phyloP scores from a whole-genome alignment of 2,329 filamentous ascomycete species.

The Phialemoniopsis sp. region DNA sequence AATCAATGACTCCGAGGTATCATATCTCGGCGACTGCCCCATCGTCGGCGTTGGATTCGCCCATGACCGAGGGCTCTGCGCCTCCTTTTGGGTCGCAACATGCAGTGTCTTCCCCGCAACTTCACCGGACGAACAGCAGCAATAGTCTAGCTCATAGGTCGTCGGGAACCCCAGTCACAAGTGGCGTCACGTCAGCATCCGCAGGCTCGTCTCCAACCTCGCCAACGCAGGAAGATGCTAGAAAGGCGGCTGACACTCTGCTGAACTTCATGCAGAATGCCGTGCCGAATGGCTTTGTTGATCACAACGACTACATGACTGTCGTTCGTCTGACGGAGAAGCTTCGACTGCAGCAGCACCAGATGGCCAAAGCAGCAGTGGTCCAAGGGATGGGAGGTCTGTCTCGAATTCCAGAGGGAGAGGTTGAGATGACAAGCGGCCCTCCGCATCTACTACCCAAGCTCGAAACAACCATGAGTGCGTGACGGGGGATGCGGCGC shows the following conservation, averaged over 20 bases:
- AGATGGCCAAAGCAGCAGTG: conserved; percentile 18
- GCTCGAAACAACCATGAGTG: conserved; percentile 27
- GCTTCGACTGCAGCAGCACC: conserved; percentile 62
- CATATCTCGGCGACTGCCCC: conserved; percentile 41
- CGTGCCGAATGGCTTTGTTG: conserved; percentile 57
- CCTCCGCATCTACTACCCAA: conserved; percentile 20
- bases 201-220: conserved; percentile 58
- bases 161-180: conserved; percentile 23
- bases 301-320: conserved; percentile 72
- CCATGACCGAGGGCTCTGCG: conserved; percentile 39
- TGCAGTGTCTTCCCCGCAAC: conserved; percentile 33
- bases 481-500: conserved; percentile 7
- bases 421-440: conserved; percentile 42
- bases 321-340: conserved; percentile 85
- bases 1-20: conserved; percentile 47
- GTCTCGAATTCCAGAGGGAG: conserved; percentile 54
- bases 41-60: conserved; percentile 48
- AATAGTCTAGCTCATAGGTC: conserved; percentile 35
- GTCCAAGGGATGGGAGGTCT: conserved; percentile 40
- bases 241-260: conserved; percentile 75
- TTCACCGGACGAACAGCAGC: conserved; percentile 49
- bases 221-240: conserved; percentile 81
- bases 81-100: conserved; percentile 32
- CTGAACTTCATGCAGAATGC: conserved; percentile 77
- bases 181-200: conserved; percentile 21